Conservation (phyloP, 192 early-diverging fungal genomes). For the Mortierella hygrophila region DNA sequence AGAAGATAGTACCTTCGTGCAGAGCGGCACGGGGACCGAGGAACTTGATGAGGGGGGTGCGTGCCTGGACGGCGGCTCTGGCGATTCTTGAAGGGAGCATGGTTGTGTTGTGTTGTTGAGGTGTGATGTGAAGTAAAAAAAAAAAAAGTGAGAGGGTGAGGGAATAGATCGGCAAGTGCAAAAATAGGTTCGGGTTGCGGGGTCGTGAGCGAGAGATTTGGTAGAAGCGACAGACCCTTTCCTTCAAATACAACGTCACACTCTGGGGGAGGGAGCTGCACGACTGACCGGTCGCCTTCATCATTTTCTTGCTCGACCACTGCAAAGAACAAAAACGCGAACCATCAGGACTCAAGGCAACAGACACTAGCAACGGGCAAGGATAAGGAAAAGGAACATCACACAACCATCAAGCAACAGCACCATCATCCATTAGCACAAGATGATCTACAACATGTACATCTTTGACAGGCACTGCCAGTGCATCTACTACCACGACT, state of each 20-base stretch:
- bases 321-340: not conserved
- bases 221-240: not conserved
- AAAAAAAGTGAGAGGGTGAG: not conserved
- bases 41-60: conserved; percentile 51
- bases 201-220: not conserved
- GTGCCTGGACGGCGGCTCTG: conserved; percentile 14
- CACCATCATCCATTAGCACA: not conserved
- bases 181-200: not conserved
- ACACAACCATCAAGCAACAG: not conserved
- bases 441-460: conserved; percentile 87
- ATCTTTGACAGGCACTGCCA: conserved; percentile 96
- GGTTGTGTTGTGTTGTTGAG: not conserved
- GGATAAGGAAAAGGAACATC: not conserved
- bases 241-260: not conserved
- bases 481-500: conserved; percentile 89
- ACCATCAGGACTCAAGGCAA: not conserved
- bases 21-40: conserved; percentile 39
- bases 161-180: not conserved
- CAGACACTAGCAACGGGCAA: not conserved
- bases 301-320: not conserved
- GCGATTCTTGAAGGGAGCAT: conserved; percentile 33
- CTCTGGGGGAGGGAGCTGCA: not conserved
- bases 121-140: not conserved
- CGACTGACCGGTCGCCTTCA: too few relatives aligned
- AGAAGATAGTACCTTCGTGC: conserved; percentile 18